These are phyloP conservation scores for Syzygium syzygioides DNA, from an alignment of 441 rosid species.

Conservation along the genomic window DNA sequence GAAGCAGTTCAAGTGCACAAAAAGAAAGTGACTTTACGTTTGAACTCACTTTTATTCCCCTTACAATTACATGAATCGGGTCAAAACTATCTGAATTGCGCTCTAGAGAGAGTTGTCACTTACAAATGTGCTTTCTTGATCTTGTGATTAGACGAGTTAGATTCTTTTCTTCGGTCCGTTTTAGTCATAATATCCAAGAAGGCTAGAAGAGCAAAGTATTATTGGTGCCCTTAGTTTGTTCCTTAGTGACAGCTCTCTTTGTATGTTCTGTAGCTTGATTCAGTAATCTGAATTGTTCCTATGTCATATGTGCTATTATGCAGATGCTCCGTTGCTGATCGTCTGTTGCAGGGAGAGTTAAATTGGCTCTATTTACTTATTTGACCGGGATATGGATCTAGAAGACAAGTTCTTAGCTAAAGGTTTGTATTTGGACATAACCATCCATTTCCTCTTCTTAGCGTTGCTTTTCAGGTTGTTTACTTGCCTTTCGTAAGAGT, in stretches of 20 bases:
- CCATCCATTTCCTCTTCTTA: slow-evolving; percentile 1
- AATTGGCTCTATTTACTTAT: slow-evolving; percentile 13
- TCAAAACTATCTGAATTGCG: not conserved
- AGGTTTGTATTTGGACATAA: slow-evolving; percentile 24
- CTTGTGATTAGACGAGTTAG: not conserved
- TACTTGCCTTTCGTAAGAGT: not conserved
- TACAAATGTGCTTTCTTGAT: not conserved
- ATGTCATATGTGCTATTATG: not conserved
- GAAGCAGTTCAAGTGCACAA: not conserved
- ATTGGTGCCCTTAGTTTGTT: not conserved
- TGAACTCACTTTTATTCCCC: not conserved
- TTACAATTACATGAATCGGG: not conserved
- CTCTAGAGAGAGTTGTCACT: not conserved
- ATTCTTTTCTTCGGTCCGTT: not conserved
- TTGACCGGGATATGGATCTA: slow-evolving; percentile 31
- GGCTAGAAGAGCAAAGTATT: not conserved
- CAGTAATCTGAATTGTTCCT: not conserved
- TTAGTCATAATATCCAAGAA: not conserved
- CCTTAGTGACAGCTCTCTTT: not conserved
- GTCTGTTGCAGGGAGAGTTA: slow-evolving; percentile 23
- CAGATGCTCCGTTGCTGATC: slow-evolving; percentile 5
- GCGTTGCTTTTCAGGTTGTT: not conserved
- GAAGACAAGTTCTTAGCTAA: slow-evolving; percentile 41
- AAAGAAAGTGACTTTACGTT: not conserved
- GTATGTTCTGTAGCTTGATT: not conserved